These are phyloP conservation scores for Ophiostoma quercus DNA, from an alignment of 2,329 filamentous ascomycete genomes.

Conservation along the genomic window DNA sequence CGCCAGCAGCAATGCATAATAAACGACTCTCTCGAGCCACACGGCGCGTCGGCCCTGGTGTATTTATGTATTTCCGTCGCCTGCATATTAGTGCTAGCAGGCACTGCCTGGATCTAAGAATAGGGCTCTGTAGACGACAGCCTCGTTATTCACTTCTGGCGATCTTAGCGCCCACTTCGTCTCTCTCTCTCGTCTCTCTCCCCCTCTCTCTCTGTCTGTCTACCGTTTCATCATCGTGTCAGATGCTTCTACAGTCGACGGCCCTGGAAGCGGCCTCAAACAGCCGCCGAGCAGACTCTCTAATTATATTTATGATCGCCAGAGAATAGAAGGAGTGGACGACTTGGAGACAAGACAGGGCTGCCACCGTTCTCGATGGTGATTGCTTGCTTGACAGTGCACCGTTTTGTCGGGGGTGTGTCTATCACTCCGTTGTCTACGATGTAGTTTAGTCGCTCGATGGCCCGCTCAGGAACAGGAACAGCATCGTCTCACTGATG, in stretches of 20 bases:
- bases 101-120: background rate
- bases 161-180: background rate
- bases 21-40: background rate
- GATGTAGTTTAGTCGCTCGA: too few relatives aligned
- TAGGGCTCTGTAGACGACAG: conserved; percentile 1
- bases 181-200: background rate
- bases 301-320: background rate
- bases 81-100: too few relatives aligned
- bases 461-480: background rate
- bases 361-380: conserved; percentile 7
- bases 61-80: background rate
- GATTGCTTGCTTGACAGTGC: conserved; percentile 2
- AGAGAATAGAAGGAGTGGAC: background rate
- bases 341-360: background rate
- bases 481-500: background rate
- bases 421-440: background rate
- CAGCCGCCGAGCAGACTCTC: background rate
- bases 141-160: background rate
- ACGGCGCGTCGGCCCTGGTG: background rate
- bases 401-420: background rate
- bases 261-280: background rate
- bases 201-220: background rate
- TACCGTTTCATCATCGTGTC: conserved; percentile 6
- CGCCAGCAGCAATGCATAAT: background rate
- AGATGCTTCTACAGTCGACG: background rate